Percentiles rank a stretch among this genome's conserved stretches.
Evolutionary conservation across 352 stramenopile genomes (phyloP).

Genomic region (Elongisporangium anandrum): DNA sequence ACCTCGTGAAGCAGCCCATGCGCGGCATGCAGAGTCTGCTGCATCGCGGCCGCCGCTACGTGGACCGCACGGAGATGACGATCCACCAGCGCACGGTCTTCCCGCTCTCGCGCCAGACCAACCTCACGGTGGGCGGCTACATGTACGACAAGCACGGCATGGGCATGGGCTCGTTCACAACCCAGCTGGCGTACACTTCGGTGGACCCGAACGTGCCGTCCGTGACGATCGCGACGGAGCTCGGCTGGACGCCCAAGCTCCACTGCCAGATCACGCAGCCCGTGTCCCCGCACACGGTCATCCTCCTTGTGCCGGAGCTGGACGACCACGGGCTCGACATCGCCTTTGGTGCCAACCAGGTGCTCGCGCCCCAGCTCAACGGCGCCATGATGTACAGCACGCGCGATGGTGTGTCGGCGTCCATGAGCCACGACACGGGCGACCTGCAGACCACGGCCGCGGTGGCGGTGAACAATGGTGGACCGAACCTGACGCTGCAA

Average conservation of each 20-base stretch:
- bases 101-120: slow-evolving; percentile 47
- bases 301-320: slow-evolving; percentile 72
- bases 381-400: slow-evolving; percentile 82
- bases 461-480: slow-evolving; percentile 37
- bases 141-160: slow-evolving; percentile 79
- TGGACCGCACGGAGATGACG: slow-evolving; percentile 73
- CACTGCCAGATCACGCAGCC: slow-evolving; percentile 71
- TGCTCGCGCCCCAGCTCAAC: slow-evolving; percentile 55
- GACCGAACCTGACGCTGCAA: slow-evolving; percentile 58
- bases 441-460: slow-evolving; percentile 32
- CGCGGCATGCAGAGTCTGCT: slow-evolving; percentile 45
- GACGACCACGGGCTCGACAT: slow-evolving; percentile 70
- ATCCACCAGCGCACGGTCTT: slow-evolving; percentile 76
- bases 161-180: slow-evolving; percentile 66
- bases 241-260: slow-evolving; percentile 76
- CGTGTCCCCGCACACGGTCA: slow-evolving; percentile 60
- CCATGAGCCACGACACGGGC: slow-evolving; percentile 42
- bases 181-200: slow-evolving; percentile 59
- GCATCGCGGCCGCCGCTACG: slow-evolving; percentile 33
- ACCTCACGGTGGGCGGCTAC: slow-evolving; percentile 72
- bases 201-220: slow-evolving; percentile 59
- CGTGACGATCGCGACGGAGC: slow-evolving; percentile 54
- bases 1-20: slow-evolving; percentile 65
- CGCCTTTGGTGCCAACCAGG: slow-evolving; percentile 62
- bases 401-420: slow-evolving; percentile 67